A percentile compares a stretch with the other conserved stretches of the same genome.
Evolutionary conservation across 768 basidiomycete genomes (phyloP).

Genomic region (Hericium erinaceus): DNA sequence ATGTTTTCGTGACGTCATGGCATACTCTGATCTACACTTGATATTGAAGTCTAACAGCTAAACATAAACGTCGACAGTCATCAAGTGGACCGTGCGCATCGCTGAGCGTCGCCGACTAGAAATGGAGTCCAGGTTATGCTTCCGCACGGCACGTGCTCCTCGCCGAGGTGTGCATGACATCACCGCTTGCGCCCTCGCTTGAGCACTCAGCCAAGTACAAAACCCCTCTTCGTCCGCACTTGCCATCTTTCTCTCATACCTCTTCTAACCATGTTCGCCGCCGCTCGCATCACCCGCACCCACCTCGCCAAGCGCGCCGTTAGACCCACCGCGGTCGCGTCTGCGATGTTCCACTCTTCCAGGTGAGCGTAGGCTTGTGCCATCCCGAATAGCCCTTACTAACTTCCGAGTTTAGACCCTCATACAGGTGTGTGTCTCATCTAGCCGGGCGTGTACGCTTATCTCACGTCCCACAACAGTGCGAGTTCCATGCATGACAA

Average conservation of each 20-base stretch:
- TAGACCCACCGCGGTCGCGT: neutral
- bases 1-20: no score
- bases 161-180: no score
- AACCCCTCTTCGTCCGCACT: neutral
- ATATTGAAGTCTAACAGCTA: no score
- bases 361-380: neutral
- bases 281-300: neutral
- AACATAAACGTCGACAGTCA: no score
- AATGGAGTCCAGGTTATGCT: no score
- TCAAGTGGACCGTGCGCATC: no score
- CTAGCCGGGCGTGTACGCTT: neutral
- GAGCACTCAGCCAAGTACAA: neutral
- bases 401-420: neutral
- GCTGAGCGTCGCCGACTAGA: no score
- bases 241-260: neutral
- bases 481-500: slow-evolving; percentile 49
- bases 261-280: neutral
- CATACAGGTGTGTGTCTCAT: neutral
- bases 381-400: no score
- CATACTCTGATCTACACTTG: no score
- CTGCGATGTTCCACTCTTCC: neutral
- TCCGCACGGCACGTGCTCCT: no score
- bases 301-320: neutral
- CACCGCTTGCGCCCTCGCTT: neutral
- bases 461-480: no score